Conservation (phyloP, 208 protist genomes). For the Wallacemonas sp. region DNA sequence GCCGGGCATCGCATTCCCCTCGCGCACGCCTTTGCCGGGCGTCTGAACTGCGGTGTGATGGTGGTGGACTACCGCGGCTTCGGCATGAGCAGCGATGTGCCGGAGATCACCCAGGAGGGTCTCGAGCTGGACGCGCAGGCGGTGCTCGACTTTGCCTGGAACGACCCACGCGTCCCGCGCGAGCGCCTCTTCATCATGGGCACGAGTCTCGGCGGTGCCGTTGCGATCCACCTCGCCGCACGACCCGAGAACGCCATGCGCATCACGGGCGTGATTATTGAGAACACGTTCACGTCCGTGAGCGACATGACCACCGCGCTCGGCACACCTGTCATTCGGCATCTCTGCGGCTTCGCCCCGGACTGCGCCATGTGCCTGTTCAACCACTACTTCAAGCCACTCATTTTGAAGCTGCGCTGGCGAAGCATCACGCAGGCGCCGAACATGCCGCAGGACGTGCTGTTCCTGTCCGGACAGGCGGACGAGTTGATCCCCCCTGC, state of each 20-base stretch:
- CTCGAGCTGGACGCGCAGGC: slow-evolving; percentile 85
- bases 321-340: slow-evolving; percentile 28
- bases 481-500: slow-evolving; percentile 89
- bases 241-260: slow-evolving; percentile 36
- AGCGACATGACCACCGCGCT: slow-evolving; percentile 74
- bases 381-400: slow-evolving; percentile 76
- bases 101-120: slow-evolving; percentile 63
- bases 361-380: slow-evolving; percentile 42
- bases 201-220: slow-evolving; percentile 89
- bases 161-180: slow-evolving; percentile 57
- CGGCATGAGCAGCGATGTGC: slow-evolving; percentile 61
- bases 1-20: slow-evolving; percentile 85
- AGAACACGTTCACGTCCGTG: slow-evolving; percentile 93
- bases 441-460: slow-evolving; percentile 47
- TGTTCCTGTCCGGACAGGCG: slow-evolving; percentile 79
- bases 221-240: slow-evolving; percentile 81
- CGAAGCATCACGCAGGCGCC: slow-evolving; percentile 48
- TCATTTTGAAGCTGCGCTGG: slow-evolving; percentile 77
- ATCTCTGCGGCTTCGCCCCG: not conserved
- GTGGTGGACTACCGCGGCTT: slow-evolving; percentile 93
- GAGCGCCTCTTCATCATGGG: slow-evolving; percentile 88
- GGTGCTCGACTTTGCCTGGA: slow-evolving; percentile 73
- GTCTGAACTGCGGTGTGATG: slow-evolving; percentile 71
- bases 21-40: slow-evolving; percentile 49
- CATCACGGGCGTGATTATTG: slow-evolving; percentile 80